Evolutionary conservation across 225 moss, liverwort and hornwort genomes (phyloP).

Genomic region (Polytrichum commune): DNA sequence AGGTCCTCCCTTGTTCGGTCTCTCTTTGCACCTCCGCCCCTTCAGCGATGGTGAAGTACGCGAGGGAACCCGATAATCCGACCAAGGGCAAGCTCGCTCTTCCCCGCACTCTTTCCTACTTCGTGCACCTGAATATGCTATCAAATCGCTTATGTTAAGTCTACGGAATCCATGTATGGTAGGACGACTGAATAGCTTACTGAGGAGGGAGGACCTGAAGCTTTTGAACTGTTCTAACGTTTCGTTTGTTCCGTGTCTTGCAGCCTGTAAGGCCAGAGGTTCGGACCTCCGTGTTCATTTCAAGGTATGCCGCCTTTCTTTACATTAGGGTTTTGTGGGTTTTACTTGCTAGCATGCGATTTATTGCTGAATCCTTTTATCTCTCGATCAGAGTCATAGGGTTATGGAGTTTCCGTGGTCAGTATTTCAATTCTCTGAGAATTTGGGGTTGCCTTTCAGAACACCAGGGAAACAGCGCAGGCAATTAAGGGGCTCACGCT

Average conservation of each 20-base stretch:
- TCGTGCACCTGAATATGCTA: background rate
- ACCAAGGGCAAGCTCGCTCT: constrained; percentile 27
- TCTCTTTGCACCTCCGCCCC: too few species aligned
- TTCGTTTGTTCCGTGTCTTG: background rate
- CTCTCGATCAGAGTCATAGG: background rate
- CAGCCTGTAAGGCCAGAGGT: constrained; percentile 68
- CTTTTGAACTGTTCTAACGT: background rate
- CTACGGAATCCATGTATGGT: too few species aligned
- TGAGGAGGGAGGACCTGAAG: background rate
- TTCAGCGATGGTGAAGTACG: constrained; percentile 28
- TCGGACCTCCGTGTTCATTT: constrained; percentile 37
- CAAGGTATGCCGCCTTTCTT: constrained; percentile 18
- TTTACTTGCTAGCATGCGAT: background rate
- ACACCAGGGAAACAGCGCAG: constrained; percentile 58
- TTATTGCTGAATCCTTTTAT: background rate
- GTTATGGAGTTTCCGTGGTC: background rate
- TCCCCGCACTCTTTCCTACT: background rate
- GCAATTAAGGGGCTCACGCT: constrained; percentile 55
- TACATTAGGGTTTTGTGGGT: background rate
- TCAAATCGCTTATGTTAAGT: background rate
- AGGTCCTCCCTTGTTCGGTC: too few species aligned
- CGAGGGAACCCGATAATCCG: constrained; percentile 34
- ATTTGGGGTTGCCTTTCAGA: constrained; percentile 16
- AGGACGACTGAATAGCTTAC: too few species aligned
- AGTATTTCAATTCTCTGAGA: background rate